Evolutionary conservation across 306 rosid genomes (phyloP).

Genomic region (Inga oerstediana): DNA sequence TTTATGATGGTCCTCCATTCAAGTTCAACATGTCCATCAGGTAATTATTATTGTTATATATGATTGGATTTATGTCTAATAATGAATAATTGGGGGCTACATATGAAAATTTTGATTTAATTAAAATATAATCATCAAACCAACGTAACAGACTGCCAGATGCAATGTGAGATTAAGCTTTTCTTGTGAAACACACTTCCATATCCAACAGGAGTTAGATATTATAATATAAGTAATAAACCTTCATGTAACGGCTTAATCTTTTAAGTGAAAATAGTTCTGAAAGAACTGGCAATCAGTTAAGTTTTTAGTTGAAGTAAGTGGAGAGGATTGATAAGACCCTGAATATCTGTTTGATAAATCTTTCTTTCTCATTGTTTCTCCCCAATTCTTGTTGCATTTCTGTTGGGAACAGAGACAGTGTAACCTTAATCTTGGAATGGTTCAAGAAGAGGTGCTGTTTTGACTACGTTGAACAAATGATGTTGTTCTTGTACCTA

Average conservation of each 20-base stretch:
- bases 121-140: background rate
- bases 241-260: background rate
- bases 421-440: background rate
- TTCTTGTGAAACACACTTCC: background rate
- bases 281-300: background rate
- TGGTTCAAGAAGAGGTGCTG: background rate
- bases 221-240: background rate
- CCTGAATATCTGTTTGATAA: background rate
- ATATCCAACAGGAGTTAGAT: background rate
- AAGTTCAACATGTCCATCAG: conserved; percentile 85
- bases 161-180: background rate
- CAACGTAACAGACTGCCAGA: background rate
- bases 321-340: background rate
- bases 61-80: background rate
- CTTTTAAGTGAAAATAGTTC: too few relatives aligned
- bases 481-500: background rate
- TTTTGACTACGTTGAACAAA: background rate
- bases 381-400: background rate
- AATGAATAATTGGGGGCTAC: background rate
- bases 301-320: background rate
- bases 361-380: background rate
- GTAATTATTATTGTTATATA: conserved; percentile 42
- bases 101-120: too few relatives aligned
- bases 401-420: background rate
- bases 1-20: conserved; percentile 96